Percentiles rank a stretch among this genome's conserved stretches.
Evolutionary conservation across 352 stramenopile genomes (phyloP).

Genomic region (Pythium rhizo-oryzae): DNA sequence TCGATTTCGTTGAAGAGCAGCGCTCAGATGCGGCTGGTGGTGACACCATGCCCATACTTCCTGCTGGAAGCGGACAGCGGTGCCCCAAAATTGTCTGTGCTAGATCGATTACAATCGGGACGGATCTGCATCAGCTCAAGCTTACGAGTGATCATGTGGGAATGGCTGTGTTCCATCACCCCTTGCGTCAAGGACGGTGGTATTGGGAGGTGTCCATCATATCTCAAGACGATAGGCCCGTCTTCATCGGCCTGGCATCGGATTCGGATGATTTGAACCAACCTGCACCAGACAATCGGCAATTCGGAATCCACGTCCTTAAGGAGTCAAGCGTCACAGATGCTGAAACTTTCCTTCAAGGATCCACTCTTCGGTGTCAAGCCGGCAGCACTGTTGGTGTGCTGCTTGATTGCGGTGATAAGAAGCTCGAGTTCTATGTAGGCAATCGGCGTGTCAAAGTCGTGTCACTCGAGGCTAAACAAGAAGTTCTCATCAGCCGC

Average conservation of each 20-base stretch:
- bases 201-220: slow-evolving; percentile 81
- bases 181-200: slow-evolving; percentile 65
- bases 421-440: slow-evolving; percentile 66
- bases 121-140: slow-evolving; percentile 67
- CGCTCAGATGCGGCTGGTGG: slow-evolving; percentile 32
- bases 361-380: slow-evolving; percentile 37
- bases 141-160: slow-evolving; percentile 49
- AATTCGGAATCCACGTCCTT: slow-evolving; percentile 42
- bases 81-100: slow-evolving; percentile 77
- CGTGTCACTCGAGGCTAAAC: slow-evolving; percentile 30
- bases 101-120: slow-evolving; percentile 60
- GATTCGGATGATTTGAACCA: slow-evolving; percentile 67
- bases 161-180: slow-evolving; percentile 70
- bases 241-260: slow-evolving; percentile 74
- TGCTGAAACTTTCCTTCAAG: neutral
- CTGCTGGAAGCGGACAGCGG: slow-evolving; percentile 51
- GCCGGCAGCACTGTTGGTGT: slow-evolving; percentile 46
- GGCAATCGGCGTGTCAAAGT: slow-evolving; percentile 38
- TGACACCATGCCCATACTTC: slow-evolving; percentile 57
- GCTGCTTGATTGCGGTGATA: slow-evolving; percentile 65
- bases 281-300: neutral
- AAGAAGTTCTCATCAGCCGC: slow-evolving; percentile 17
- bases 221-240: slow-evolving; percentile 46
- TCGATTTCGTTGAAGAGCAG: slow-evolving; percentile 50
- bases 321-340: slow-evolving; percentile 35